phyloP scores from a whole-genome alignment of 805 yeast genomes.

The Phaffomyces thermotolerans region DNA sequence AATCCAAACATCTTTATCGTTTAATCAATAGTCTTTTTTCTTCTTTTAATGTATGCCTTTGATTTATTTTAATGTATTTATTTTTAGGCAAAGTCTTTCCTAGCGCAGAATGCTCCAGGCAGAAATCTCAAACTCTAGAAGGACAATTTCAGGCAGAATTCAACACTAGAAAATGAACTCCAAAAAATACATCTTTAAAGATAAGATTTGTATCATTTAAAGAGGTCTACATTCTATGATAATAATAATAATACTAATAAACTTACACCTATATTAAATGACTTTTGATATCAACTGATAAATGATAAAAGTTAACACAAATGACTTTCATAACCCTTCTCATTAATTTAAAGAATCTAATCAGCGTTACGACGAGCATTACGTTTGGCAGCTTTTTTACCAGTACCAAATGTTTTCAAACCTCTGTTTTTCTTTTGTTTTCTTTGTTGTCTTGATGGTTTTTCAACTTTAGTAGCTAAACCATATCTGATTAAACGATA shows the following conservation, averaged over 20 bases:
- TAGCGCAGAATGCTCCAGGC: too few species aligned
- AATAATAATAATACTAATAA: neutral
- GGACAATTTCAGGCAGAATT: too few species aligned
- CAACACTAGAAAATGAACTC: too few species aligned
- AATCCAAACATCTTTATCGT: constrained; percentile 46
- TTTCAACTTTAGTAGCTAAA: constrained; percentile 91
- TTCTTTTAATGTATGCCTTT: too few species aligned
- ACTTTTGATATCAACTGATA: neutral
- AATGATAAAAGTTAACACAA: too few species aligned
- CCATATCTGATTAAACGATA: constrained; percentile 99
- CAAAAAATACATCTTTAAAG: too few species aligned
- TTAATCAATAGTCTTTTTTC: neutral
- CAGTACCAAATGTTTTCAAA: constrained; percentile 98
- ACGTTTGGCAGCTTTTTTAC: constrained; percentile 87
- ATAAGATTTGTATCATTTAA: too few species aligned
- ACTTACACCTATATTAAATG: constrained; percentile 2
- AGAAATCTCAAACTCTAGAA: too few species aligned
- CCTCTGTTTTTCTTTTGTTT: constrained; percentile 99
- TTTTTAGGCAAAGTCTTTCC: too few species aligned
- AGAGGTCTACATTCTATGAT: too few species aligned
- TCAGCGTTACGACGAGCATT: constrained; percentile 88
- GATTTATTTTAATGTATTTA: too few species aligned
- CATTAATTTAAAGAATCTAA: constrained; percentile 27
- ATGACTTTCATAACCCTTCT: too few species aligned
- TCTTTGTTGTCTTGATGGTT: constrained; percentile 99